A percentile compares a stretch with the other conserved stretches of the same genome.
These are phyloP conservation scores for Yamadazyma jaroonii DNA, from an alignment of 1,139 yeast genomes.

Conservation along the genomic window DNA sequence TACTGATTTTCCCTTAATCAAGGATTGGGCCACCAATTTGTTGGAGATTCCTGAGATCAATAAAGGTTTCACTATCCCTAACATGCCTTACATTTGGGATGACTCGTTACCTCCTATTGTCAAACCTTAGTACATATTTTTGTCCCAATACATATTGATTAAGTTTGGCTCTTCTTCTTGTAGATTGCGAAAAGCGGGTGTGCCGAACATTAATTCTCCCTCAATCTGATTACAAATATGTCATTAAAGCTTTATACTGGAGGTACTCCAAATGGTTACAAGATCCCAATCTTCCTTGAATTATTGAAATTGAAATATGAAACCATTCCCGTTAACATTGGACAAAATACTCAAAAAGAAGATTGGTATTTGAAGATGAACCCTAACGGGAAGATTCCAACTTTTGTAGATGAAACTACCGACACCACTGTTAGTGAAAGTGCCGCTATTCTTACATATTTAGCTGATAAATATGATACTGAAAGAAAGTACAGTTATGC, in stretches of 20 bases:
- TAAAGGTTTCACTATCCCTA: slow-evolving; percentile 22
- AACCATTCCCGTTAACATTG: slow-evolving; percentile 38
- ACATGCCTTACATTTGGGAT: slow-evolving; percentile 5
- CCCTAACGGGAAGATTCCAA: slow-evolving; percentile 65
- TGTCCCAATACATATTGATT: too few relatives aligned
- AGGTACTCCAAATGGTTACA: slow-evolving; percentile 59
- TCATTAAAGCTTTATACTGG: slow-evolving; percentile 31
- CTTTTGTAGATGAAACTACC: slow-evolving; percentile 44
- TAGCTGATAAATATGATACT: slow-evolving; percentile 56
- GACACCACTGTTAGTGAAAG: slow-evolving; percentile 52
- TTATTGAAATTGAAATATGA: slow-evolving; percentile 48
- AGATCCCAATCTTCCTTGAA: slow-evolving; percentile 47
- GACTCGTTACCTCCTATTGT: not conserved
- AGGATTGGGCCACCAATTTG: slow-evolving; percentile 45
- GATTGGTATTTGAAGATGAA: slow-evolving; percentile 54
- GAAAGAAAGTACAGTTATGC: slow-evolving; percentile 48
- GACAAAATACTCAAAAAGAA: slow-evolving; percentile 42
- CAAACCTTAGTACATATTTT: too few relatives aligned
- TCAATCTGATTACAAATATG: not conserved
- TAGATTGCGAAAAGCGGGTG: too few relatives aligned
- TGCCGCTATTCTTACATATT: slow-evolving; percentile 56
- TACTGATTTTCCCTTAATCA: too few relatives aligned
- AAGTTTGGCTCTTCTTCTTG: too few relatives aligned
- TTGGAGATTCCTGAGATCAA: slow-evolving; percentile 34
- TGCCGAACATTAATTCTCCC: not conserved